Conservation (phyloP, 2,329 filamentous ascomycete genomes). For the Colletotrichum lini region DNA sequence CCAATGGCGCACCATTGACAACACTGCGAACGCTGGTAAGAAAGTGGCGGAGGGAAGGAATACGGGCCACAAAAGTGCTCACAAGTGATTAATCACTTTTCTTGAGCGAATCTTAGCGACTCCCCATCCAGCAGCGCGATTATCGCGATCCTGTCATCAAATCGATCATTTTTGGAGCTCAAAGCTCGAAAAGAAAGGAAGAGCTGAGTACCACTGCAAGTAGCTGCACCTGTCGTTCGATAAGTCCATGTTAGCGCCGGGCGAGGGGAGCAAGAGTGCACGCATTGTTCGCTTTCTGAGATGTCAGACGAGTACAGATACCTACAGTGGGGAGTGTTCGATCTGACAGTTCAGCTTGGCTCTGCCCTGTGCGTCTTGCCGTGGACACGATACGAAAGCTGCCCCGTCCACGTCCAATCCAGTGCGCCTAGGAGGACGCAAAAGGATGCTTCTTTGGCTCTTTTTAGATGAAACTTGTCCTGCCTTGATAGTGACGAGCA, state of each 20-base stretch:
- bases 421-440: neutral
- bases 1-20: neutral
- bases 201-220: neutral
- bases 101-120: neutral
- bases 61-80: conserved; percentile 13
- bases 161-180: conserved; percentile 1
- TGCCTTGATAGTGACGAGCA: conserved; percentile 22
- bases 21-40: neutral
- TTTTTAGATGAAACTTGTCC: conserved; percentile 7
- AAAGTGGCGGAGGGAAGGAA: neutral
- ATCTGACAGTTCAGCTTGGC: conserved; percentile 11
- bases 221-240: neutral
- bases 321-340: neutral
- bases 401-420: neutral
- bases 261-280: neutral
- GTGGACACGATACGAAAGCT: neutral
- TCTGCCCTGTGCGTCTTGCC: conserved; percentile 16
- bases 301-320: neutral
- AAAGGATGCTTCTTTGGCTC: neutral
- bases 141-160: conserved; percentile 1
- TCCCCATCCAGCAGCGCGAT: conserved; percentile 5
- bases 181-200: conserved; percentile 25
- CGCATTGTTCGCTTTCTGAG: conserved; percentile 22
- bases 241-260: neutral
- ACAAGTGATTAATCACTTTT: conserved; percentile 31